These are phyloP conservation scores for Gleditsia sinensis DNA, from an alignment of 306 rosid genomes.

Conservation along the genomic window DNA sequence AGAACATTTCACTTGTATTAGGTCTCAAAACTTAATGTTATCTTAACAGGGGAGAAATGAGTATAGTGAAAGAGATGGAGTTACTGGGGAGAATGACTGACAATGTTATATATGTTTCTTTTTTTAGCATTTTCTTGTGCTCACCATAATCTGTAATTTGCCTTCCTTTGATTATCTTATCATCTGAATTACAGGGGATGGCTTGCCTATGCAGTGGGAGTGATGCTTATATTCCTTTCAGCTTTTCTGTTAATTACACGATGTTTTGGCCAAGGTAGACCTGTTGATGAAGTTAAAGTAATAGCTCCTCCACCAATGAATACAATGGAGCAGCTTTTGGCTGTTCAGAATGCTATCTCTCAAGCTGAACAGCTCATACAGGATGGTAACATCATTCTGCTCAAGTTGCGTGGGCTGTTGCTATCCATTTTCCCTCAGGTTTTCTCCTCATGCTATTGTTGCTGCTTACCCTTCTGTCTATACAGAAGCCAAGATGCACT, in stretches of 20 bases:
- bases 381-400: slow-evolving; percentile 76
- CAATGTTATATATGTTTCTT: not conserved
- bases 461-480: not conserved
- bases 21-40: not conserved
- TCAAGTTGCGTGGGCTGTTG: slow-evolving; percentile 78
- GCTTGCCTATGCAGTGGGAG: slow-evolving; percentile 67
- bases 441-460: slow-evolving; percentile 31
- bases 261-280: slow-evolving; percentile 51
- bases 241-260: slow-evolving; percentile 71
- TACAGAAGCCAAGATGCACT: not conserved
- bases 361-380: slow-evolving; percentile 80
- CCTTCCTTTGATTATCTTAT: slow-evolving; percentile 18
- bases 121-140: slow-evolving; percentile 1
- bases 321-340: slow-evolving; percentile 94
- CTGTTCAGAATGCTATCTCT: slow-evolving; percentile 82
- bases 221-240: slow-evolving; percentile 51
- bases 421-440: slow-evolving; percentile 91
- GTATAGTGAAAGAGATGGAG: not conserved
- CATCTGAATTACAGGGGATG: slow-evolving; percentile 72
- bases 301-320: slow-evolving; percentile 80
- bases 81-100: not conserved
- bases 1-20: not conserved
- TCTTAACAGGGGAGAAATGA: not conserved
- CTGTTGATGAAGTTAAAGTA: slow-evolving; percentile 69
- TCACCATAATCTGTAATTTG: slow-evolving; percentile 6